These are phyloP conservation scores for Populus tremula DNA, from an alignment of 345 rosid species.

Conservation along the genomic window DNA sequence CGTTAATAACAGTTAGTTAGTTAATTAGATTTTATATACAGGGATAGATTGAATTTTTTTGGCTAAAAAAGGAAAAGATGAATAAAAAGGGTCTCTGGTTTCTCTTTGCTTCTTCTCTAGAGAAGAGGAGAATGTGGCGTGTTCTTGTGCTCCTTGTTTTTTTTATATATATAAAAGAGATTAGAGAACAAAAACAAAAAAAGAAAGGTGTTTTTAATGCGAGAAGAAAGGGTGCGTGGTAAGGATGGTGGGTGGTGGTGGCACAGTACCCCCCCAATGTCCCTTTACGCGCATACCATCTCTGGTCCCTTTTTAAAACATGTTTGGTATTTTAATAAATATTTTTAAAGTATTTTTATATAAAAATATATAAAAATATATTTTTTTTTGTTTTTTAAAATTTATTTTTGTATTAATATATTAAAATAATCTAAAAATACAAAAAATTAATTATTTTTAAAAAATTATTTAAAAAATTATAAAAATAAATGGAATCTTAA, in stretches of 20 bases:
- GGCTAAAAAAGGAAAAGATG: too few relatives aligned
- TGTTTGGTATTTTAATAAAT: too few relatives aligned
- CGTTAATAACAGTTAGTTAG: neutral
- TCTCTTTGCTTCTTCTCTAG: neutral
- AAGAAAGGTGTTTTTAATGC: neutral
- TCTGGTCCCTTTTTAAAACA: neutral
- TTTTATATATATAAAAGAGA: neutral
- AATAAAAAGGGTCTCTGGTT: neutral
- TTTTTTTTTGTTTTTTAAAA: too few relatives aligned
- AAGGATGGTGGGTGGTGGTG: neutral
- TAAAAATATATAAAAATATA: too few relatives aligned
- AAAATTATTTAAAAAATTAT: too few relatives aligned
- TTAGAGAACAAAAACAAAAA: neutral
- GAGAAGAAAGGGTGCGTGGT: neutral
- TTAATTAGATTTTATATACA: neutral
- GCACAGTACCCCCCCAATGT: neutral
- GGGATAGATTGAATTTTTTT: neutral
- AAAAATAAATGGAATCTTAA: too few relatives aligned
- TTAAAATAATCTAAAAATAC: too few relatives aligned
- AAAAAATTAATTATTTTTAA: too few relatives aligned
- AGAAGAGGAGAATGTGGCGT: neutral
- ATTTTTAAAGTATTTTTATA: too few relatives aligned
- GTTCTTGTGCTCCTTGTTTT: neutral
- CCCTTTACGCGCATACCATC: neutral
- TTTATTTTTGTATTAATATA: too few relatives aligned